Percentiles rank a stretch among this genome's conserved stretches.
Evolutionary conservation across 129 eudicot species (phyloP).

Genomic region (Centaurea solstitialis): DNA sequence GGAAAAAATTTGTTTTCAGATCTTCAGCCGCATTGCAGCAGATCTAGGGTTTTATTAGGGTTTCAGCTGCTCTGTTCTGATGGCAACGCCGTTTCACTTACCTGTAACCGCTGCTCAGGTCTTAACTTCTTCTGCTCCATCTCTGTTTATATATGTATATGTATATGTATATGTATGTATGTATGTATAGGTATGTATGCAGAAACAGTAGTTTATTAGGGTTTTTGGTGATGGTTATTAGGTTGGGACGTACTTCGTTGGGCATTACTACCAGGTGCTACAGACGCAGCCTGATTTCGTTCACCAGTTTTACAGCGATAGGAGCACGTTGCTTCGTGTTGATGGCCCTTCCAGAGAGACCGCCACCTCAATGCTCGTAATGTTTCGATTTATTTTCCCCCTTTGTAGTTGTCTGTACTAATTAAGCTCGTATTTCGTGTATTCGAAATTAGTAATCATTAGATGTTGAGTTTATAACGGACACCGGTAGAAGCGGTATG

Average conservation of each 20-base stretch:
- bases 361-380: slow-evolving; percentile 81
- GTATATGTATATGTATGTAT: not conserved
- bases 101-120: slow-evolving; percentile 86
- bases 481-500: not conserved
- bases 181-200: not conserved
- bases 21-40: slow-evolving; percentile 46
- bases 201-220: not conserved
- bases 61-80: slow-evolving; percentile 28
- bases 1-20: slow-evolving; percentile 19
- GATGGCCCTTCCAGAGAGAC: slow-evolving; percentile 66
- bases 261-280: slow-evolving; percentile 74
- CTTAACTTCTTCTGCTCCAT: not conserved
- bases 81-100: slow-evolving; percentile 68
- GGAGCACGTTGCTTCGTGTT: slow-evolving; percentile 76
- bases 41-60: slow-evolving; percentile 62
- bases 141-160: not conserved
- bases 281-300: slow-evolving; percentile 69
- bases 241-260: slow-evolving; percentile 84
- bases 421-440: not conserved
- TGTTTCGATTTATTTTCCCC: not conserved
- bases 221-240: slow-evolving; percentile 25
- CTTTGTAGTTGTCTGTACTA: not conserved
- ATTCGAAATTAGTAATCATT: not conserved
- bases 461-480: not conserved
- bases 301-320: slow-evolving; percentile 73